phyloP scores from a whole-genome alignment of 2,329 filamentous ascomycete genomes.

The Xylogone sp. region DNA sequence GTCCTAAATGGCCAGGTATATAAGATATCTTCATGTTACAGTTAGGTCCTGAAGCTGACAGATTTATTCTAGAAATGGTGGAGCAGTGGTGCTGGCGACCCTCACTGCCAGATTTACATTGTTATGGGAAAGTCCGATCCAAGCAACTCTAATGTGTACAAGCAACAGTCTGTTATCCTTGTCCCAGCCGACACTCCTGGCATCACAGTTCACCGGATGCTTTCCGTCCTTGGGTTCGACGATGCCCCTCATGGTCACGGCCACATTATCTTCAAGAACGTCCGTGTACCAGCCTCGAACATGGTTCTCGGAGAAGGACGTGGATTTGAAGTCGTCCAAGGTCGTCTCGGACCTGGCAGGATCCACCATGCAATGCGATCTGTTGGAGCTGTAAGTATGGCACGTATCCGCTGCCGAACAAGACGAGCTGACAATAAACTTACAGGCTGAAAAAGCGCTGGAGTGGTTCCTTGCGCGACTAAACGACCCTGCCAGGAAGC shows the following conservation, averaged over 20 bases:
- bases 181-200: constrained; percentile 76
- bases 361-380: constrained; percentile 96
- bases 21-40: constrained; percentile 10
- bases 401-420: neutral
- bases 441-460: constrained; percentile 71
- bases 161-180: constrained; percentile 85
- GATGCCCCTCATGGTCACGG: constrained; percentile 37
- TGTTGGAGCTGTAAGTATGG: constrained; percentile 65
- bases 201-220: constrained; percentile 85
- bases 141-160: constrained; percentile 70
- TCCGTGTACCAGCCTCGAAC: constrained; percentile 75
- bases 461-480: constrained; percentile 89
- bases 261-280: constrained; percentile 80
- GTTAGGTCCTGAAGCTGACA: neutral
- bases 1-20: constrained; percentile 77
- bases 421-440: neutral
- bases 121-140: constrained; percentile 89
- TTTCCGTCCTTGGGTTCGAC: constrained; percentile 9
- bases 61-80: constrained; percentile 79
- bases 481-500: constrained; percentile 82
- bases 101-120: constrained; percentile 82
- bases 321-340: constrained; percentile 95
- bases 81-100: constrained; percentile 89
- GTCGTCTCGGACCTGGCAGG: constrained; percentile 86
- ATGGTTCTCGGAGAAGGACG: constrained; percentile 86